Conservation (phyloP, 352 stramenopile genomes). For the Globisporangium nunn region DNA sequence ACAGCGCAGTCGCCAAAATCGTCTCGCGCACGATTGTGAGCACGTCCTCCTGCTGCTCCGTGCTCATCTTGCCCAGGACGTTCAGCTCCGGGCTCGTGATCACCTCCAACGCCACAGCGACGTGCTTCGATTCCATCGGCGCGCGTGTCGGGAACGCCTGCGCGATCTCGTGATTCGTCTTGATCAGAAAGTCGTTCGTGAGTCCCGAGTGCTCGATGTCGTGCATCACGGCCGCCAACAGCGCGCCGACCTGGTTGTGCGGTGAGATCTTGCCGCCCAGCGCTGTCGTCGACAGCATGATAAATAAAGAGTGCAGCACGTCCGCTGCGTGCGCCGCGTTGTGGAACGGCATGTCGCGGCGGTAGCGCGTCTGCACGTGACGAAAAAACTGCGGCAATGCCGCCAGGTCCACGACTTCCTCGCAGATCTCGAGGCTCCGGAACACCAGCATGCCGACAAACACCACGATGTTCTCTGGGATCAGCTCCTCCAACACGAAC, state of each 20-base stretch:
- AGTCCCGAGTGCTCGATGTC: constrained; percentile 75
- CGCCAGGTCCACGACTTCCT: constrained; percentile 47
- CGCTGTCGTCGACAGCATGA: constrained; percentile 49
- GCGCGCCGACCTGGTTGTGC: constrained; percentile 63
- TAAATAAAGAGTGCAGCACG: constrained; percentile 76
- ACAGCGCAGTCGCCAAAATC: constrained; percentile 69
- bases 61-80: constrained; percentile 47
- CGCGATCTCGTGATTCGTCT: constrained; percentile 64
- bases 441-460: constrained; percentile 76
- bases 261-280: constrained; percentile 40
- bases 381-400: constrained; percentile 42
- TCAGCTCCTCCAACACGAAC: constrained; percentile 57
- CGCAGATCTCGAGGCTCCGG: constrained; percentile 40
- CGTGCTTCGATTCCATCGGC: constrained; percentile 79
- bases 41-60: constrained; percentile 41
- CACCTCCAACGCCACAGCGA: constrained; percentile 43
- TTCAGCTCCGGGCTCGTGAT: constrained; percentile 40
- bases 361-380: constrained; percentile 60
- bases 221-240: constrained; percentile 77
- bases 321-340: constrained; percentile 77
- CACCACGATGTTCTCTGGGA: constrained; percentile 53
- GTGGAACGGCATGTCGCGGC: constrained; percentile 67
- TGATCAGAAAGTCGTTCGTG: constrained; percentile 75
- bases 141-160: constrained; percentile 44
- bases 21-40: constrained; percentile 52